Evolutionary conservation across 768 basidiomycete species (phyloP), one percentile per base, ranked within the genome.

Genomic region (Tylopilus rubrobrunneus): DNA sequence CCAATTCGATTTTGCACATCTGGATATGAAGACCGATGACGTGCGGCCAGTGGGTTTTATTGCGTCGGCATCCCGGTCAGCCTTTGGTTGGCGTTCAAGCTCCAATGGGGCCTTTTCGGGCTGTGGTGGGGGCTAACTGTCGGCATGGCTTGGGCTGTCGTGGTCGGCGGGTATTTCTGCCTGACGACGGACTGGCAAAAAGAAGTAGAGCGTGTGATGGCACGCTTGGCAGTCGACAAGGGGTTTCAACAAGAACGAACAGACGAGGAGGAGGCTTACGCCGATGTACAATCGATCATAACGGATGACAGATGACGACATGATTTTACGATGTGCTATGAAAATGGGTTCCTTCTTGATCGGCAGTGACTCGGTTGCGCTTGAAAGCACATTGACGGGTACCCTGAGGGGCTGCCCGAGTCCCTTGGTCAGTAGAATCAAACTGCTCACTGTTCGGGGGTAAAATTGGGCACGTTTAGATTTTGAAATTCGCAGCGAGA

Each of bases 121-220:
- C 74, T 97, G 6, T 97, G 93, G 94, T 76, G 86, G 47, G 93
- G 93, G 17, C 73, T 95, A n/a, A 87, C 86, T 0, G 64, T 85
- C 12, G 67, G 68, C 12, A 65, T 66, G 63, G 10, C 31, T 27
- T 62, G 57, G 62, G 50, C 62, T n/a, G 41, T 48, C 4, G 19
- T 55, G 3, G 1, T 62, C 4, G 56, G 48, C 4, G 31, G 43
- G 4, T 76, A 74, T 60, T 60, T 90, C 7, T 83, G 76, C 52
- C 9, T 87, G 9, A 62, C 70, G 39, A 81, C 87, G 7, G 80
- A 92, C 68, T 92, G 89, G 89, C 63, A 81, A 7, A 67, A 67
- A 44, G 86, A 92, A 68, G 85, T 88, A 11, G 62, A 75, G 58
- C 89, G 85, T 63, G 86, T 83, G 2, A 67, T 66, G 57, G 69